Base-by-base conservation (phyloP, 805 yeast genomes). In the Metschnikowia arizonensis region DNA sequence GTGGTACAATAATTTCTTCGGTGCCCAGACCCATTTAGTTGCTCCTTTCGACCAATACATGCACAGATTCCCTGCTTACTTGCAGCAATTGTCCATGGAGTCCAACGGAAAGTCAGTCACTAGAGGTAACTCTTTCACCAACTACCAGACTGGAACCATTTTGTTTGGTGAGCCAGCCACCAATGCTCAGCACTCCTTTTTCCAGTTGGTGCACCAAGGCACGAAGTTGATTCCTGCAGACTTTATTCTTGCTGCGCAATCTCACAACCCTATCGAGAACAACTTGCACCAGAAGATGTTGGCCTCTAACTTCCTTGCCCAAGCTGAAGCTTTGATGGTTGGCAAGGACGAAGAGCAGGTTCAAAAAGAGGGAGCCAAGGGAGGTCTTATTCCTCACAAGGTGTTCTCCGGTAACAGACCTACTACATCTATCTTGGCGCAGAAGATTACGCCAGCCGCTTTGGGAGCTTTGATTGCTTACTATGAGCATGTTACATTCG, bases 181-280 rank as follows among this genome's bases (percentile, higher is more conserved):
- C 49, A 93, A 93, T 69, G 95, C 99, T 45, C 99, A 93, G 77
- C 99, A 93, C 74, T 90, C 97, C 28, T 93, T 93, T 85, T 93
- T 93, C 91, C 99, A 93, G 76, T 81, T 93, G 71, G 96, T 93
- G 48, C 99, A 93, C 75, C 99, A 93, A 77, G 99, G 99, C 67
- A 89, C 98, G 55, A 93, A 93, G 76, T 76, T 90, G 66, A 93
- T 93, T 58, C 99, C 99, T 60, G 75, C 98, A 30, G 99, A 93
- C 70, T 93, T 93, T 76, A 88, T 93, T 64, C 72, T 93, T 58
- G 97, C 98, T 60, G 98, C 99, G 46, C 82, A 88, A 75, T 88
- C 97, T 44, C 98, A 93, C 77, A 93, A 93, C 82, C 99, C 98
- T 63, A 84, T 91, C 60, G 95, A 88, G 72, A 67, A 79, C 69